Evolutionary conservation across 306 rosid genomes (phyloP).

Genomic region (Coriaria nepalensis): DNA sequence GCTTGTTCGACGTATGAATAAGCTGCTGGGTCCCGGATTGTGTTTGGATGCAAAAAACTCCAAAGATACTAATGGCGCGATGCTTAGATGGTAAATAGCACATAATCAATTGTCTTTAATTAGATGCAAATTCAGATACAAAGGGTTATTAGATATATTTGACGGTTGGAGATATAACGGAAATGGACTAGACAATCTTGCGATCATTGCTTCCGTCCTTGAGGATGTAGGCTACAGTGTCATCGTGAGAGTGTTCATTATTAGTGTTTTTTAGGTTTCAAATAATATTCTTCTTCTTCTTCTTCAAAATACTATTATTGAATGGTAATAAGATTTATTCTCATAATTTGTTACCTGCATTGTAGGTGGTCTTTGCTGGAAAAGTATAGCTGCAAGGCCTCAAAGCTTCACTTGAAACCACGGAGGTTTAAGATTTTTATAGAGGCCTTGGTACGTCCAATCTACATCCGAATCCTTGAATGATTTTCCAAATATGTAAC

Average conservation of each 20-base stretch:
- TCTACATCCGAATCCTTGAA: slow-evolving; percentile 12
- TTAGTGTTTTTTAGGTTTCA: too few species aligned
- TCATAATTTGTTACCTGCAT: slow-evolving; percentile 18
- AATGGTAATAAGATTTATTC: slow-evolving; percentile 2
- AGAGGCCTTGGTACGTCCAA: slow-evolving; percentile 83
- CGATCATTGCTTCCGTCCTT: too few species aligned
- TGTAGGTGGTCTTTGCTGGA: slow-evolving; percentile 97
- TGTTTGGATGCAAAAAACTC: slow-evolving; percentile 86
- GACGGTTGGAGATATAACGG: too few species aligned
- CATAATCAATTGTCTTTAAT: too few species aligned
- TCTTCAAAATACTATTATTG: too few species aligned
- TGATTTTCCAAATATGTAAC: slow-evolving; percentile 2
- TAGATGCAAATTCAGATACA: too few species aligned
- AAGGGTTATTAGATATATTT: too few species aligned
- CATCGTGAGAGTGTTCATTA: too few species aligned
- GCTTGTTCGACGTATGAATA: slow-evolving; percentile 97
- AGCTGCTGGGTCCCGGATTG: slow-evolving; percentile 86
- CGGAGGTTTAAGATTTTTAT: slow-evolving; percentile 84
- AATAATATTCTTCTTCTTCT: too few species aligned
- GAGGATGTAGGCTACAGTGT: too few species aligned
- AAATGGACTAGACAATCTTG: too few species aligned
- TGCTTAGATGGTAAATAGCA: slow-evolving; percentile 78
- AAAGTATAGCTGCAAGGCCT: slow-evolving; percentile 96
- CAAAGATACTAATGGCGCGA: slow-evolving; percentile 92
- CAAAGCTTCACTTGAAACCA: slow-evolving; percentile 96